These are phyloP conservation scores for Penicillium pulvis DNA, from an alignment of 495 filamentous ascomycete genomes.

Conservation along the genomic window DNA sequence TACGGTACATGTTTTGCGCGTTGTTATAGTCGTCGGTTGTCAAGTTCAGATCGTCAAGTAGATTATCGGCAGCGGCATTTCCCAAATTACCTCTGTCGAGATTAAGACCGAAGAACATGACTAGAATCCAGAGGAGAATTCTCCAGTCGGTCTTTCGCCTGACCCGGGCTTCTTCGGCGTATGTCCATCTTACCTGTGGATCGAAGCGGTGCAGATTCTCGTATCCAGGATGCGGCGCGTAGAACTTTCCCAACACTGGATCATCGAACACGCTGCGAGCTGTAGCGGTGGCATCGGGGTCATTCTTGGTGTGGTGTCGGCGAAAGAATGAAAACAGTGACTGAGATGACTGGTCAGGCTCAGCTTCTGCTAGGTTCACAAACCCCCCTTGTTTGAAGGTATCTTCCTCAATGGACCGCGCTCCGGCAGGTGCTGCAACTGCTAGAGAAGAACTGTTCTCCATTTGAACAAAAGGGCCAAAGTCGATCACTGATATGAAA, in stretches of 20 bases:
- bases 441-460: background rate
- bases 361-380: background rate
- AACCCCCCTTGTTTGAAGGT: background rate
- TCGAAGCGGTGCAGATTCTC: constrained; percentile 57
- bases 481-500: background rate
- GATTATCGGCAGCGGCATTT: constrained; percentile 42
- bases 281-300: constrained; percentile 59
- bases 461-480: background rate
- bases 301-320: background rate
- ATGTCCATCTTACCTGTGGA: constrained; percentile 53
- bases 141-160: constrained; percentile 47
- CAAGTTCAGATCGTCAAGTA: constrained; percentile 55
- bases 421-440: background rate
- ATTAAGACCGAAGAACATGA: constrained; percentile 76
- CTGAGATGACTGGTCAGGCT: background rate
- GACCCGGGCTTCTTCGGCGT: constrained; percentile 43
- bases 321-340: constrained; percentile 1
- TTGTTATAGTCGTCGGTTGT: constrained; percentile 65
- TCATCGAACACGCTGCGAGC: constrained; percentile 56
- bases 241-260: constrained; percentile 50
- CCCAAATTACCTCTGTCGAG: constrained; percentile 60
- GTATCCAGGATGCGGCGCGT: constrained; percentile 52
- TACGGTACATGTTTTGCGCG: constrained; percentile 38
- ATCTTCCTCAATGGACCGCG: background rate
- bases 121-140: constrained; percentile 59